Evolutionary conservation across 2,329 filamentous ascomycete species (phyloP).

Genomic region (Daldinia sp.): DNA sequence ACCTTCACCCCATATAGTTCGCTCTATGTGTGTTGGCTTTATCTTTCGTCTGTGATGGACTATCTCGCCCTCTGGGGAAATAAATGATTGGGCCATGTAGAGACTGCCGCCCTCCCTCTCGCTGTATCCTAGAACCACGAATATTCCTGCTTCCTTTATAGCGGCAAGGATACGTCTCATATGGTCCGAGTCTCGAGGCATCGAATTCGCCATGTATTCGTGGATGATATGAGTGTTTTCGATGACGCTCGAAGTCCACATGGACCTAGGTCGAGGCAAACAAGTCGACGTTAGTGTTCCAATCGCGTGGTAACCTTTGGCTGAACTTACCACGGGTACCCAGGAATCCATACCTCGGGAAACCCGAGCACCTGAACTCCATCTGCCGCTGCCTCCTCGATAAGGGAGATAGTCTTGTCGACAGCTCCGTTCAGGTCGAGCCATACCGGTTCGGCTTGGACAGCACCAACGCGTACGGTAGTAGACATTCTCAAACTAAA

Average conservation of each 20-base stretch:
- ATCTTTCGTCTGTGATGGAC: conserved; percentile 59
- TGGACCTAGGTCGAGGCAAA: conserved; percentile 41
- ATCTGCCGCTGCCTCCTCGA: conserved; percentile 61
- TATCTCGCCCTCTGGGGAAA: conserved; percentile 56
- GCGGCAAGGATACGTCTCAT: conserved; percentile 54
- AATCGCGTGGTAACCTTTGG: conserved; percentile 5
- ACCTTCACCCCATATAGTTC: conserved; percentile 62
- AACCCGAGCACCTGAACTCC: conserved; percentile 65
- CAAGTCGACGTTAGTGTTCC: conserved; percentile 41
- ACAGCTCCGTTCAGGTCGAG: conserved; percentile 64
- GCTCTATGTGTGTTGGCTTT: conserved; percentile 60
- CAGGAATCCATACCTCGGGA: conserved; percentile 63
- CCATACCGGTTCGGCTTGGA: conserved; percentile 68
- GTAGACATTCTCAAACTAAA: conserved; percentile 30
- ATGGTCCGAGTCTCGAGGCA: conserved; percentile 51
- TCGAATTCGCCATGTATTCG: conserved; percentile 48
- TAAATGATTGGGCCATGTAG: conserved; percentile 61
- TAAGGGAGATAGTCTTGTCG: conserved; percentile 64
- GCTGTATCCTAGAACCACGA: conserved; percentile 59
- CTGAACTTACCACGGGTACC: conserved; percentile 57
- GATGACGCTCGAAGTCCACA: conserved; percentile 51
- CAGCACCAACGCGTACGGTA: conserved; percentile 54
- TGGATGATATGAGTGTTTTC: conserved; percentile 52
- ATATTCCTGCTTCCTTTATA: conserved; percentile 54
- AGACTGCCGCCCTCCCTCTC: conserved; percentile 56